Evolutionary conservation across 176 grass and related monocot genomes (phyloP), one percentile per base, ranked within the genome.

Genomic region (Zea mays): DNA sequence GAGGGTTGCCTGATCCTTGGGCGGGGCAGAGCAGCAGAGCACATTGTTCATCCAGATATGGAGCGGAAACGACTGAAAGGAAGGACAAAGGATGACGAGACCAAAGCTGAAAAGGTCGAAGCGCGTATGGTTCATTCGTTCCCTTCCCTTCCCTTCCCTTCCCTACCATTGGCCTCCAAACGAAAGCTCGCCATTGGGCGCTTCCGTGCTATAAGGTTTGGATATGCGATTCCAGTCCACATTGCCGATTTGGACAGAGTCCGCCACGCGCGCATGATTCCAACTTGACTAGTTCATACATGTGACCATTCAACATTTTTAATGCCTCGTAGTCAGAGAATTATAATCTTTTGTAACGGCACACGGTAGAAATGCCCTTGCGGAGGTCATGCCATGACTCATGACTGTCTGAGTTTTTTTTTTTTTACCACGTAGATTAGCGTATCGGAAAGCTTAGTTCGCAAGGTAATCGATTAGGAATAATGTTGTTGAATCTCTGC

Each of bases 191-290:
- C 57, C 86, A 80, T 76, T 85, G 34, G 81, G 86, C 81, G 71
- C 81, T 88, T 84, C 76, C 33, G 38, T 27, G 71, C 36, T 85
- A 85, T 85, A 85, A 88, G 82, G 71, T 69, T 72, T 65, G 47
- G 41, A n/a, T 57, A 62, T 20, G 27, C 20, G 54, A 44, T 56
- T 49, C 38, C n/a, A n/a, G n/a, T n/a, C n/a, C 69, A 8, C 69
- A 67, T 40, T 39, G 62, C 75, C 14, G 39, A 72, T 41, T 65
- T 71, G 48, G 76, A 43, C 40, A 19, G 33, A 57, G 56, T 75
- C 71, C 76, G 3, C 50, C 75, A 37, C 47, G 19, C 6, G 15
- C 71, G n/a, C 37, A 4, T 41, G 75, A 68, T 44, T 62, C 9
- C 34, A 34, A 33, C 34, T 34, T 71, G 69, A 71, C 65, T 13